Evolutionary conservation across 192 early-diverging fungal genomes (phyloP).

Genomic region (Chytriomyces hyalinus): DNA sequence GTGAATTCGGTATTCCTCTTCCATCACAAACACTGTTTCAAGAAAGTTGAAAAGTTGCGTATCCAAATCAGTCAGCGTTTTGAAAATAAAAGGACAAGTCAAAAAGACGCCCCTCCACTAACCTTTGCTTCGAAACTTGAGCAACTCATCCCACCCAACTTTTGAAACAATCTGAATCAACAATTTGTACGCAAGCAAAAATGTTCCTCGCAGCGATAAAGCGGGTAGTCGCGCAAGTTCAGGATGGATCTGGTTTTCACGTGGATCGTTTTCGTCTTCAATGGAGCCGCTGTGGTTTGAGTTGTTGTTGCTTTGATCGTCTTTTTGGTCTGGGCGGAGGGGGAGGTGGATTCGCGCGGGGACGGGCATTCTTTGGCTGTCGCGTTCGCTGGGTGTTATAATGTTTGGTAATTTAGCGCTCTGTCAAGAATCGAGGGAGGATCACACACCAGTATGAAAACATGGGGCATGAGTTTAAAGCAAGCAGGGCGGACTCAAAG

Average conservation of each 20-base stretch:
- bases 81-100: no score
- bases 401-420: not conserved
- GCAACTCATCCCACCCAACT: constrained; percentile 96
- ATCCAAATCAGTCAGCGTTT: no score
- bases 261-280: constrained; percentile 58
- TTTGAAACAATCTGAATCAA: constrained; percentile 79
- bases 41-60: constrained; percentile 40
- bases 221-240: constrained; percentile 85
- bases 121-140: constrained; percentile 54
- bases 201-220: constrained; percentile 90
- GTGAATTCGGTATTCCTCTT: constrained; percentile 90
- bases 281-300: constrained; percentile 43
- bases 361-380: constrained; percentile 88
- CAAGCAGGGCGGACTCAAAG: constrained; percentile 88
- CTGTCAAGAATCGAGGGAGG: constrained; percentile 35
- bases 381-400: constrained; percentile 58
- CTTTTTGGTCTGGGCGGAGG: constrained; percentile 75
- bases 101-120: no score
- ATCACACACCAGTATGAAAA: constrained; percentile 86
- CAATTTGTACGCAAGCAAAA: constrained; percentile 84
- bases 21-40: constrained; percentile 97
- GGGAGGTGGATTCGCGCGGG: constrained; percentile 89
- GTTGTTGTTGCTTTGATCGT: not conserved
- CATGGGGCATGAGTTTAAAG: constrained; percentile 99
- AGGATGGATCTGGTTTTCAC: constrained; percentile 63